phyloP scores from a whole-genome alignment of 192 early-diverging fungal genomes.

The Dispira parvispora region DNA sequence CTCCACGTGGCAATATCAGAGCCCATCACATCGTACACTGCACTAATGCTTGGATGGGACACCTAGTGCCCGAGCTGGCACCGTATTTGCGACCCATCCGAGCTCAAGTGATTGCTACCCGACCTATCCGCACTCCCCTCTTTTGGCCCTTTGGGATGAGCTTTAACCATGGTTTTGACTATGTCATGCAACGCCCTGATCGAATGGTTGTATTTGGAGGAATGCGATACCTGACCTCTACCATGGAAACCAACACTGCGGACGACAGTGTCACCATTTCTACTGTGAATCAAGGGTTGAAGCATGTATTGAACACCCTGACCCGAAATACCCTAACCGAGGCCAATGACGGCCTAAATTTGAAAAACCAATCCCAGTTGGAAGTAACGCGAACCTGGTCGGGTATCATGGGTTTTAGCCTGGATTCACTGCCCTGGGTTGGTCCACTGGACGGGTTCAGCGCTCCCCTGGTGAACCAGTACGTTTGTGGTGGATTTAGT shows the following conservation, averaged over 20 bases:
- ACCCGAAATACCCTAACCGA: background rate
- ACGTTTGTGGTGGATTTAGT: constrained; percentile 20
- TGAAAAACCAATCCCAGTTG: constrained; percentile 1
- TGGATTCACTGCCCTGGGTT: constrained; percentile 22
- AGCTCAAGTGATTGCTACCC: constrained; percentile 30
- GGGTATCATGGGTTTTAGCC: constrained; percentile 31
- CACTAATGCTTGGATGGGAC: constrained; percentile 28
- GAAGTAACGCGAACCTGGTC: constrained; percentile 23
- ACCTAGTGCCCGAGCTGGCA: constrained; percentile 20
- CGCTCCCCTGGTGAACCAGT: constrained; percentile 10
- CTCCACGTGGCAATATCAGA: constrained; percentile 11
- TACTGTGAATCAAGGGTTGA: constrained; percentile 14
- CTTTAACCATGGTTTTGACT: constrained; percentile 27
- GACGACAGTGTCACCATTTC: constrained; percentile 19
- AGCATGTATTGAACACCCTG: background rate
- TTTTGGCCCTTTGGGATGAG: background rate
- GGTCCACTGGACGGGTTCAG: constrained; percentile 14
- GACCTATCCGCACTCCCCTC: constrained; percentile 11
- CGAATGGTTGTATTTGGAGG: constrained; percentile 28
- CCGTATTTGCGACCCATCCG: constrained; percentile 22
- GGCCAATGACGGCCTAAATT: background rate
- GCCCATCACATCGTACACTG: constrained; percentile 22
- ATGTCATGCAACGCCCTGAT: constrained; percentile 24
- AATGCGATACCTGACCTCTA: constrained; percentile 17
- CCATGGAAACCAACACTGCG: constrained; percentile 18